Percentiles rank a stretch among this genome's conserved stretches.
Evolutionary conservation across 2,329 filamentous ascomycete species (phyloP).

Genomic region (Fusarium sp.): DNA sequence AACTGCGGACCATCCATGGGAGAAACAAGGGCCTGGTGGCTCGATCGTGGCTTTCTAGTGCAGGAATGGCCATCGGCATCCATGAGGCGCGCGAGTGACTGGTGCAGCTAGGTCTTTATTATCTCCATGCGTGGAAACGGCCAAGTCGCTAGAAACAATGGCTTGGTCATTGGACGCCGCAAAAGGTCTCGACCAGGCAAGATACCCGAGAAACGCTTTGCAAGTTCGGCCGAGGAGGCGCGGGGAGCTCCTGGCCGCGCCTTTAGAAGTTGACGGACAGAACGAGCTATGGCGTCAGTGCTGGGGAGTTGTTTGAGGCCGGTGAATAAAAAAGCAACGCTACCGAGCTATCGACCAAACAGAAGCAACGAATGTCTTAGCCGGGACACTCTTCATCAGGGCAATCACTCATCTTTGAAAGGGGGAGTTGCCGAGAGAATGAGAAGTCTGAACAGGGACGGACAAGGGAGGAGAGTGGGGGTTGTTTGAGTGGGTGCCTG

Average conservation of each 20-base stretch:
- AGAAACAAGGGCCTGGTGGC: neutral
- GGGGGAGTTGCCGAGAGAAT: neutral
- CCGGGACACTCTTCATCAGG: neutral
- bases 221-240: neutral
- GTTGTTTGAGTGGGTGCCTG: neutral
- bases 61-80: conserved; percentile 13
- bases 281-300: conserved; percentile 32
- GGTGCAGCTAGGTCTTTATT: neutral
- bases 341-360: conserved; percentile 8
- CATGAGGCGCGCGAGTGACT: neutral
- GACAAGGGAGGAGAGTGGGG: neutral
- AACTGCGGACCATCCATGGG: neutral
- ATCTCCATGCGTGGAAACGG: neutral
- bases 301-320: conserved; percentile 11
- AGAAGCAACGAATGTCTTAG: conserved; percentile 21
- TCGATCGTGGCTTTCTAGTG: conserved; percentile 34
- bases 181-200: neutral
- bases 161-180: neutral
- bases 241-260: neutral
- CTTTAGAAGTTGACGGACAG: neutral
- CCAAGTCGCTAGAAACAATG: conserved; percentile 3
- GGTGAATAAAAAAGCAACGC: conserved; percentile 38
- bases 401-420: neutral
- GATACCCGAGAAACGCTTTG: neutral
- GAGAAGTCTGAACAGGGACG: neutral